Percentiles rank a stretch among this genome's conserved stretches.
phyloP scores from a whole-genome alignment of 164 flowering plant species.

The Litsea cubeba region DNA sequence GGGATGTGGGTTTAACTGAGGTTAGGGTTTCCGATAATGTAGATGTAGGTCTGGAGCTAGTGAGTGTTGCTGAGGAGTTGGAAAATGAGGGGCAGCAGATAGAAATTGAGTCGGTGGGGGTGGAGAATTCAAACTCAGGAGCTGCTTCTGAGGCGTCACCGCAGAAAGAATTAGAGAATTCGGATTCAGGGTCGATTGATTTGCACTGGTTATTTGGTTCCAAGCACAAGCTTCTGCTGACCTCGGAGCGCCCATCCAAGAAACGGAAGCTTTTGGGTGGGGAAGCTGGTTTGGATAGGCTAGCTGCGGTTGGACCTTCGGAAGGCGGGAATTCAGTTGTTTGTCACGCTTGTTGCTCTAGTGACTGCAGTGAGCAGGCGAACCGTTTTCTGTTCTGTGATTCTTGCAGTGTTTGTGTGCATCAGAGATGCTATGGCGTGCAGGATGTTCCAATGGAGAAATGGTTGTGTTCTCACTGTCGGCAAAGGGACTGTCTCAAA shows the following conservation, averaged over 20 bases:
- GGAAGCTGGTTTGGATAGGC: conserved; percentile 63
- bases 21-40: not conserved
- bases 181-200: conserved; percentile 16
- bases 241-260: conserved; percentile 79
- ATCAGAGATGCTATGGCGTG: conserved; percentile 88
- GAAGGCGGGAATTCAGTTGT: conserved; percentile 34
- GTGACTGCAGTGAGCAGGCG: conserved; percentile 31
- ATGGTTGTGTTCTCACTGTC: conserved; percentile 93
- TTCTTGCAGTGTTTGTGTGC: conserved; percentile 68
- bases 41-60: conserved; percentile 3
- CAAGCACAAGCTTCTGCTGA: conserved; percentile 51
- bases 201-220: conserved; percentile 62
- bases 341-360: conserved; percentile 67
- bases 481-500: conserved; percentile 15
- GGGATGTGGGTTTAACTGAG: conserved; percentile 8
- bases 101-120: conserved; percentile 8
- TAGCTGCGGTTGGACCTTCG: conserved; percentile 40
- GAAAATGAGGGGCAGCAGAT: conserved; percentile 4
- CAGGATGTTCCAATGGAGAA: conserved; percentile 34
- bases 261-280: conserved; percentile 80
- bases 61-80: conserved; percentile 5
- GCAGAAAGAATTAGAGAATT: not conserved
- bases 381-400: conserved; percentile 53
- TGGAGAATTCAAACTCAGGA: not conserved
- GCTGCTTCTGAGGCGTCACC: not conserved